A percentile compares a stretch with the other conserved stretches of the same genome.
These are phyloP conservation scores for Rhynchospora tenuis DNA, from an alignment of 176 grass and related monocot species.

Conservation along the genomic window DNA sequence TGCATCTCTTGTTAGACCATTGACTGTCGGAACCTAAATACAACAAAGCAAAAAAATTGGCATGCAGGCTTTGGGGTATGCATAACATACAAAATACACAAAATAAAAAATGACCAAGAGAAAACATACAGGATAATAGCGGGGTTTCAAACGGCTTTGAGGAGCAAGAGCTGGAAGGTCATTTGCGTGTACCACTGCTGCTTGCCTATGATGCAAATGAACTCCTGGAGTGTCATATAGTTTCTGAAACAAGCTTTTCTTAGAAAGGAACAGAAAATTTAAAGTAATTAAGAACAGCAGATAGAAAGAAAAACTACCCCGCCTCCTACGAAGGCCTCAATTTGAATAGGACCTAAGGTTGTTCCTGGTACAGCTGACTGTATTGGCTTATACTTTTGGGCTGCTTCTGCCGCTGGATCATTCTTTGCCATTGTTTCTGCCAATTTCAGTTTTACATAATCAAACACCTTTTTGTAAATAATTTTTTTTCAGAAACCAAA, in stretches of 20 bases:
- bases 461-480: neutral
- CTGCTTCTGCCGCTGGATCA: conserved; percentile 85
- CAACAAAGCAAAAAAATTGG: conserved; percentile 43
- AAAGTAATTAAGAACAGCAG: neutral
- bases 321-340: conserved; percentile 79
- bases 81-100: conserved; percentile 1
- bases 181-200: conserved; percentile 82
- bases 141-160: conserved; percentile 68
- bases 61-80: conserved; percentile 25
- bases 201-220: conserved; percentile 91
- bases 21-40: conserved; percentile 39
- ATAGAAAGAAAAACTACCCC: conserved; percentile 42
- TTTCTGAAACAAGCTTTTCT: conserved; percentile 41
- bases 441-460: neutral
- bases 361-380: conserved; percentile 96
- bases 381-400: conserved; percentile 95
- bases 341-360: conserved; percentile 91
- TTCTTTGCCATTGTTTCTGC: conserved; percentile 80
- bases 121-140: conserved; percentile 60
- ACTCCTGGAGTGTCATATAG: conserved; percentile 96
- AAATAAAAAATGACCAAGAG: neutral
- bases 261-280: neutral
- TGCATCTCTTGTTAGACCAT: conserved; percentile 31
- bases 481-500: neutral
- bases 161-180: conserved; percentile 93